Evolutionary conservation across 345 rosid genomes (phyloP).

Genomic region (Ceriops decandra): DNA sequence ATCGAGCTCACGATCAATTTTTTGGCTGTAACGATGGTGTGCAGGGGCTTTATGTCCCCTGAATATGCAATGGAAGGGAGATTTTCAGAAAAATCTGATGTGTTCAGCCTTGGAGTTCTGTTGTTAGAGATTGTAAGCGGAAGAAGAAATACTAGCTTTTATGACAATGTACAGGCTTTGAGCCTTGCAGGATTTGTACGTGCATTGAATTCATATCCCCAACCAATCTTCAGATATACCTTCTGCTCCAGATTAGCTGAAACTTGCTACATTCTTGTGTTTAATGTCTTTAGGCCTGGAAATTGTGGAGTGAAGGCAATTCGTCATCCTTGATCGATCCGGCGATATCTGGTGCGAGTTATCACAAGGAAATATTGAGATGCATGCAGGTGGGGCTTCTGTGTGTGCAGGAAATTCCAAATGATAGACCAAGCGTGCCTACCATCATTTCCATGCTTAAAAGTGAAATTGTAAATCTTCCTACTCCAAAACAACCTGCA

Average conservation of each 20-base stretch:
- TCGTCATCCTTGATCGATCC: background rate
- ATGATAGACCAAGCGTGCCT: conserved; percentile 13
- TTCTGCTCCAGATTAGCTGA: background rate
- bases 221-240: background rate
- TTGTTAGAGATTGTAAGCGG: conserved; percentile 17
- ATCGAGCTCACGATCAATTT: background rate
- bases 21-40: too few relatives aligned
- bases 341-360: background rate
- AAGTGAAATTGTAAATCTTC: conserved; percentile 10
- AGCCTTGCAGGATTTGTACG: conserved; percentile 18
- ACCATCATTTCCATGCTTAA: conserved; percentile 9
- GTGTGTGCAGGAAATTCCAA: conserved; percentile 13
- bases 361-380: background rate
- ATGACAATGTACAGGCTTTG: conserved; percentile 1
- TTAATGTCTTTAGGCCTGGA: conserved; percentile 11
- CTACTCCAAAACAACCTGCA: conserved; percentile 15
- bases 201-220: background rate
- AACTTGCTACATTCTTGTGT: background rate
- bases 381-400: conserved; percentile 13
- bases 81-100: conserved; percentile 23
- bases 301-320: conserved; percentile 11
- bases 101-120: conserved; percentile 19
- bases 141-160: conserved; percentile 6
- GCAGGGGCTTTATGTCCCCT: conserved; percentile 19
- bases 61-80: conserved; percentile 24